Percentiles rank a stretch among this genome's conserved stretches.
These are phyloP conservation scores for Suillus brevipes DNA, from an alignment of 768 basidiomycete species.

Conservation along the genomic window DNA sequence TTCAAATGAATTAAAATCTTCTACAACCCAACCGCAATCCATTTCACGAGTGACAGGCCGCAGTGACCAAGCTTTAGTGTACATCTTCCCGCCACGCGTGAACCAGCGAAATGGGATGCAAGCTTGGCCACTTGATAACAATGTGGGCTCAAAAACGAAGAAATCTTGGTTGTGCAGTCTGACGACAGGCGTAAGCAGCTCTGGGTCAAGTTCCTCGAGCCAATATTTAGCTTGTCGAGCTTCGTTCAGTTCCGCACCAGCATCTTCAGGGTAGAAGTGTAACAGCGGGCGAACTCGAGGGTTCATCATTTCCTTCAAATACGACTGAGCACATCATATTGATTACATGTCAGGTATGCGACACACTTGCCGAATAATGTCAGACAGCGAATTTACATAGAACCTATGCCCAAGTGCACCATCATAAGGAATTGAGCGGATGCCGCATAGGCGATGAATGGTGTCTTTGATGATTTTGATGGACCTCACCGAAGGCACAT, in stretches of 20 bases:
- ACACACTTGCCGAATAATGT: slow-evolving; percentile 35
- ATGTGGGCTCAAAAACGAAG: slow-evolving; percentile 29
- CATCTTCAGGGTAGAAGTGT: slow-evolving; percentile 36
- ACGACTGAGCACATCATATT: not conserved
- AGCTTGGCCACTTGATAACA: not conserved
- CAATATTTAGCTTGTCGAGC: slow-evolving; percentile 28
- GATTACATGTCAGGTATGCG: not conserved
- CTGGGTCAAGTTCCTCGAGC: slow-evolving; percentile 26
- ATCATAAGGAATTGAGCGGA: slow-evolving; percentile 28
- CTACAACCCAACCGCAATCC: slow-evolving; percentile 21
- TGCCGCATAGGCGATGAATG: slow-evolving; percentile 30
- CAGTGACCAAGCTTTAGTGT: slow-evolving; percentile 24
- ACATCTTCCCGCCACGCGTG: slow-evolving; percentile 4
- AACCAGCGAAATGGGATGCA: slow-evolving; percentile 33
- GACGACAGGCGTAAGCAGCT: slow-evolving; percentile 30
- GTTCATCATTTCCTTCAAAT: slow-evolving; percentile 39
- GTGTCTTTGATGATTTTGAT: slow-evolving; percentile 13
- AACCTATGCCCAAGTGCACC: slow-evolving; percentile 35
- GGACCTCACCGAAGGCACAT: slow-evolving; percentile 18
- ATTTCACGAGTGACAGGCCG: slow-evolving; percentile 1
- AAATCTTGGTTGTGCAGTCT: slow-evolving; percentile 25
- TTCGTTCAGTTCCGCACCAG: slow-evolving; percentile 19
- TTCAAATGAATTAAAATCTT: slow-evolving; percentile 8
- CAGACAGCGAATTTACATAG: slow-evolving; percentile 31
- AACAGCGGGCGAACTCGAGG: slow-evolving; percentile 34